Percentiles rank a stretch among this genome's conserved stretches.
These are phyloP conservation scores for Annulohypoxylon stygium DNA, from an alignment of 495 filamentous ascomycete species.

Conservation along the genomic window DNA sequence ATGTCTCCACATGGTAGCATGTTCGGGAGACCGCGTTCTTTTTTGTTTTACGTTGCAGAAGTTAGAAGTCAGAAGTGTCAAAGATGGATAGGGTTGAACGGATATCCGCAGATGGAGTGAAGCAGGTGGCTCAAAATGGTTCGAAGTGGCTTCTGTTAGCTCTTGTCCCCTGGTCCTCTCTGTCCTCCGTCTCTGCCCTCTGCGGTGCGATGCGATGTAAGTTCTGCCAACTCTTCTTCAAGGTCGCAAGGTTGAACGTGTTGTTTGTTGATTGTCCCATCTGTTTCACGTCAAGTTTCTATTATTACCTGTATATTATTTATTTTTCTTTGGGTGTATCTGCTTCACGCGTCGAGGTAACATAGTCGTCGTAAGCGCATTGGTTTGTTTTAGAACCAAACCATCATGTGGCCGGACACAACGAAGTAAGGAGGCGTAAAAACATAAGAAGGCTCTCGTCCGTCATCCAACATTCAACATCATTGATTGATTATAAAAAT, in stretches of 20 bases:
- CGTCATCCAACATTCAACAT: constrained; percentile 17
- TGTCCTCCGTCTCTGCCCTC: not conserved
- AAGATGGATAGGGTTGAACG: constrained; percentile 37
- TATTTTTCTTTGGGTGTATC: constrained; percentile 7
- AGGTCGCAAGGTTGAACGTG: constrained; percentile 11
- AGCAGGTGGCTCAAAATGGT: not conserved
- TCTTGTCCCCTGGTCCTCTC: not conserved
- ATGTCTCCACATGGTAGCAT: constrained; percentile 43
- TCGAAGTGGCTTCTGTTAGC: constrained; percentile 10
- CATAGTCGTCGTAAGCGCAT: constrained; percentile 32
- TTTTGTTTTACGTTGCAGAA: constrained; percentile 27
- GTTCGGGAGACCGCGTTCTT: constrained; percentile 31
- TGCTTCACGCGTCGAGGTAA: constrained; percentile 24
- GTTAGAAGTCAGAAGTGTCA: constrained; percentile 13
- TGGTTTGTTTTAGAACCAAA: constrained; percentile 38
- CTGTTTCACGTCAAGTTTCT: constrained; percentile 41
- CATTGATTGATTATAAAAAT: constrained; percentile 28
- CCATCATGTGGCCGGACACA: constrained; percentile 22
- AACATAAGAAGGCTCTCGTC: not conserved
- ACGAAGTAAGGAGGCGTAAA: constrained; percentile 19
- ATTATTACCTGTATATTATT: constrained; percentile 35
- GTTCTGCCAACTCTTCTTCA: constrained; percentile 19
- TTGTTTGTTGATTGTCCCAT: constrained; percentile 36
- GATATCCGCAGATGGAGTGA: constrained; percentile 42
- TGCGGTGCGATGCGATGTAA: not conserved